Base-by-base conservation (phyloP, 225 moss, liverwort and hornwort genomes). In the Takakia lepidozioides region DNA sequence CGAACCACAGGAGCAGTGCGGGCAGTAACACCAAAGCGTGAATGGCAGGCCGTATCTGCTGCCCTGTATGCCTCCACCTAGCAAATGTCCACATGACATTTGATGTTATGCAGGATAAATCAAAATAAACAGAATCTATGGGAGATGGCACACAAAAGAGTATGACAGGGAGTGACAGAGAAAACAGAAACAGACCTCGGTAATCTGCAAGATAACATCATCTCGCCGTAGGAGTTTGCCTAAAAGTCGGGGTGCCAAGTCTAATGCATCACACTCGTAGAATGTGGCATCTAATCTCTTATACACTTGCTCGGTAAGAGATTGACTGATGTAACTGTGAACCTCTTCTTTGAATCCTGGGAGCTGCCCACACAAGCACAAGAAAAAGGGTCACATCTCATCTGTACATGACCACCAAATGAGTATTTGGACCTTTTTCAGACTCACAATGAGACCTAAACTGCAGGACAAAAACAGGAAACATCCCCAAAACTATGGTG, bases 41-140 rank as follows among this genome's bases (percentile, higher is more conserved):
- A 87, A 66, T 98, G 95, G 57, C 87, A 98, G 46, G 95, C 95
- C 26, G 91, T 82, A 52, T 95, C 95, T 41, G 80, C 80, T 16
- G 54, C 65, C 47, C 87, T 78, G 64, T 98, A 98, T 1, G 95
- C 95, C 62, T 98, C 95, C 27, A 87, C 87, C 92, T 92, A 81
- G 17, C 20, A 54, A 25, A 37, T 2, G 24, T 8, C 4, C 14
- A 23, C 6, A 23, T 14, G 19, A 55, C n/a, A 19, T 25, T 30
- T 25, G 27, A 13, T 43, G n/a, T n/a, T n/a, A n/a, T n/a, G n/a
- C n/a, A n/a, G n/a, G n/a, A n/a, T n/a, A n/a, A n/a, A n/a, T n/a
- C n/a, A n/a, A n/a, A n/a, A n/a, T n/a, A n/a, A n/a, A n/a, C n/a
- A n/a, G n/a, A n/a, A n/a, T n/a, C n/a, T n/a, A n/a, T n/a, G n/a